Conservation (phyloP, 257 asterid genomes). For the Solanum sejunctum region DNA sequence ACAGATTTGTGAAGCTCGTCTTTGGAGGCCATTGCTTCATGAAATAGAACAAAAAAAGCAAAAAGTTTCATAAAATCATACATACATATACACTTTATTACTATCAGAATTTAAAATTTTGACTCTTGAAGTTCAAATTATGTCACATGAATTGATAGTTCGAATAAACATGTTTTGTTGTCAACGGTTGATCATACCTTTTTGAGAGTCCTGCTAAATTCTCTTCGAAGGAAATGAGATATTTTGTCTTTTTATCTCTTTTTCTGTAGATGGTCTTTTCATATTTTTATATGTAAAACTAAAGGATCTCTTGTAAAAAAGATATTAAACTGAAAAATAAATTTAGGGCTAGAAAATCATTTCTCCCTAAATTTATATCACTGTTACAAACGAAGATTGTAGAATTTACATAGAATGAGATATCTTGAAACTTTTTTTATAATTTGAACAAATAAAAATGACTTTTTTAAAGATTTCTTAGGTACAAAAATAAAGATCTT, state of each 20-base stretch:
- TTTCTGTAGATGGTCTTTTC: neutral
- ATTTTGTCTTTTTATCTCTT: neutral
- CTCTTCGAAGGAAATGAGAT: neutral
- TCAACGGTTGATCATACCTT: neutral
- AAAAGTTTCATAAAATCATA: too few species aligned
- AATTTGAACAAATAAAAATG: too few species aligned
- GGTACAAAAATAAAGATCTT: too few species aligned
- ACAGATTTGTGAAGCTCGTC: too few species aligned
- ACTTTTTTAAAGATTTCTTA: too few species aligned
- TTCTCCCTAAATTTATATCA: neutral
- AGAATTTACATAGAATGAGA: neutral
- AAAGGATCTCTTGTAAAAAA: neutral
- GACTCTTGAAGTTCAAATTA: too few species aligned
- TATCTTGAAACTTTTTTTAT: too few species aligned
- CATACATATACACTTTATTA: too few species aligned
- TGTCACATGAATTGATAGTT: too few species aligned
- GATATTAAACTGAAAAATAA: neutral
- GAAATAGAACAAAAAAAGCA: too few species aligned
- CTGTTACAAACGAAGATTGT: neutral
- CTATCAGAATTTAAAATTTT: too few species aligned
- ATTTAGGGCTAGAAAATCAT: neutral
- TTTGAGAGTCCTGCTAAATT: neutral
- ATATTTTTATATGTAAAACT: neutral
- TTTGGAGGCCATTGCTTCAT: too few species aligned
- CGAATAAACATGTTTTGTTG: neutral